A percentile compares a stretch with the other conserved stretches of the same genome.
phyloP scores from a whole-genome alignment of 2,329 filamentous ascomycete species.

The Fusarium verrucosum region DNA sequence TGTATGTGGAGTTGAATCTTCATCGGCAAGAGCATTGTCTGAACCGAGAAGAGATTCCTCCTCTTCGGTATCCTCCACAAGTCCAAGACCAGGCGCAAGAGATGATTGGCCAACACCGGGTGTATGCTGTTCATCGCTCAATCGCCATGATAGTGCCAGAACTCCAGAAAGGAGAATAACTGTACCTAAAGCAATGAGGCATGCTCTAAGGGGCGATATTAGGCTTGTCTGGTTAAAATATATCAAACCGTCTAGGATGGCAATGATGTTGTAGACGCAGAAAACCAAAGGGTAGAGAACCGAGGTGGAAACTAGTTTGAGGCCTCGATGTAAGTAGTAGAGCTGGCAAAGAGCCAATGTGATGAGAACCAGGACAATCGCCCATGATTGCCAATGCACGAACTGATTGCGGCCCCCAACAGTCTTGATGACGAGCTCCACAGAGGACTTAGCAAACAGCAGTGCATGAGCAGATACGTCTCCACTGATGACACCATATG shows the following conservation, averaged over 20 bases:
- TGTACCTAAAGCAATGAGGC: conserved; percentile 86
- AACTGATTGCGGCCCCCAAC: conserved; percentile 92
- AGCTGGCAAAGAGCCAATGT: conserved; percentile 86
- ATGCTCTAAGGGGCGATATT: conserved; percentile 78
- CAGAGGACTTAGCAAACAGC: conserved; percentile 93
- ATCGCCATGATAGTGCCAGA: conserved; percentile 89
- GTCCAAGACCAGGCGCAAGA: conserved; percentile 82
- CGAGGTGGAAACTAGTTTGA: conserved; percentile 94
- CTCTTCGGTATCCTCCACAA: conserved; percentile 74
- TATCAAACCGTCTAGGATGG: conserved; percentile 94
- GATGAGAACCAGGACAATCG: conserved; percentile 83
- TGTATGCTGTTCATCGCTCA: conserved; percentile 78
- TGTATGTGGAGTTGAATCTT: conserved; percentile 50
- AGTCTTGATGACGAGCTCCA: conserved; percentile 90
- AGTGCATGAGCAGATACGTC: conserved; percentile 94
- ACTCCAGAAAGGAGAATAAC: conserved; percentile 87
- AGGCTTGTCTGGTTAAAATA: conserved; percentile 92
- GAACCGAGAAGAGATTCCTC: conserved; percentile 64
- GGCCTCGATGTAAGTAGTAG: conserved; percentile 92
- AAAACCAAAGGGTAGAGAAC: conserved; percentile 97
- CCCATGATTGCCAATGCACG: conserved; percentile 93
- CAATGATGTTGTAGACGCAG: conserved; percentile 99
- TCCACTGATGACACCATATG: conserved; percentile 89
- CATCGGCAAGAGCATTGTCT: conserved; percentile 55
- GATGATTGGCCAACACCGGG: conserved; percentile 71